Percentiles rank a stretch among this genome's conserved stretches.
phyloP scores from a whole-genome alignment of 2,329 filamentous ascomycete genomes.

The Eurotiales sp. region DNA sequence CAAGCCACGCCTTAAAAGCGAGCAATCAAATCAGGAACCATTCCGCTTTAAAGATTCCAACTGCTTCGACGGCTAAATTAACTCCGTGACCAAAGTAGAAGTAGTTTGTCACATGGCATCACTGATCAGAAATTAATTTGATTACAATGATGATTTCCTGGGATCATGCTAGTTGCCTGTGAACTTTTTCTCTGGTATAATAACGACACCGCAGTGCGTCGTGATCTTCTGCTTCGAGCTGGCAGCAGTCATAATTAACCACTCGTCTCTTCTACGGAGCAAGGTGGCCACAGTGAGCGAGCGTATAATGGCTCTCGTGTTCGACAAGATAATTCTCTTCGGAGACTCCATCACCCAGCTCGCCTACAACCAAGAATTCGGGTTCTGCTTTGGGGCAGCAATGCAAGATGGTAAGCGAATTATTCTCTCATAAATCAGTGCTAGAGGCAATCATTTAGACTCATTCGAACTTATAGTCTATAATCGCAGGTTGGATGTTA shows the following conservation, averaged over 20 bases:
- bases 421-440: no score
- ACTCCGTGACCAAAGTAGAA: background rate
- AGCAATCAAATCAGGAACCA: no score
- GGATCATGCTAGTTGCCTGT: background rate
- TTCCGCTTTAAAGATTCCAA: background rate
- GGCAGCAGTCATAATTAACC: background rate
- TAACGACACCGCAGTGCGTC: background rate
- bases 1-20: no score
- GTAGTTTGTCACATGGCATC: background rate
- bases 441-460: no score
- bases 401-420: slow-evolving; percentile 11
- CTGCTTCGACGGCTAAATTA: background rate
- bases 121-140: background rate
- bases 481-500: slow-evolving; percentile 1
- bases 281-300: background rate
- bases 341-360: slow-evolving; percentile 8
- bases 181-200: background rate
- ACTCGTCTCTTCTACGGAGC: background rate
- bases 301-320: background rate
- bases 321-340: slow-evolving; percentile 3
- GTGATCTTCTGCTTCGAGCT: no score
- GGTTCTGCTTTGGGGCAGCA: slow-evolving; percentile 3
- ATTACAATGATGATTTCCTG: background rate
- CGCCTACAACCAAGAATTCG: slow-evolving; percentile 1
- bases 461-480: background rate